These are phyloP conservation scores for Phytophthora palmivora DNA, from an alignment of 352 stramenopile genomes.

Conservation along the genomic window DNA sequence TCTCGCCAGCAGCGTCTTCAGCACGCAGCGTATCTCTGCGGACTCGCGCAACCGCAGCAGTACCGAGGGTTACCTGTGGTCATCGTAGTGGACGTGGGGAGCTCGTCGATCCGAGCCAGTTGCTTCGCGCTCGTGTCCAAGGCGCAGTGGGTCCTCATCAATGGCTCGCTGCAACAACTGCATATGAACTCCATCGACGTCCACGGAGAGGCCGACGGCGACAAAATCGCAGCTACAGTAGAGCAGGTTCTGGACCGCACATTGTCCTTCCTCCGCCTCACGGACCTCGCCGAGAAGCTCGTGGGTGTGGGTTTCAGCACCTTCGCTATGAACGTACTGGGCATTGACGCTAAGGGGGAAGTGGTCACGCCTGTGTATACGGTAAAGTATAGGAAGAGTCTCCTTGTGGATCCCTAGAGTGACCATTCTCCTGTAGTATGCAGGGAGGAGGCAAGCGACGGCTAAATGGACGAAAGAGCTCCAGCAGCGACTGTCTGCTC, in stretches of 20 bases:
- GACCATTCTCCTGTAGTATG: slow-evolving; percentile 51
- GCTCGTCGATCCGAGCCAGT: slow-evolving; percentile 92
- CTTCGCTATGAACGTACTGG: slow-evolving; percentile 95
- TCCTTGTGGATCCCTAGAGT: background rate
- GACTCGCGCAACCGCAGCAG: slow-evolving; percentile 43
- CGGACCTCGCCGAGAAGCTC: slow-evolving; percentile 52
- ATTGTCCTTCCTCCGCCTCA: slow-evolving; percentile 57
- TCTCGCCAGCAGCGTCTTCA: slow-evolving; percentile 33
- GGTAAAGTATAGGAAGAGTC: slow-evolving; percentile 42
- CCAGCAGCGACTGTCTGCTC: slow-evolving; percentile 42
- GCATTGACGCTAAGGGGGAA: slow-evolving; percentile 73
- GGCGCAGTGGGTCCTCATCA: slow-evolving; percentile 66
- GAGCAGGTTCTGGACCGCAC: slow-evolving; percentile 59
- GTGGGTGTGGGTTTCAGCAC: slow-evolving; percentile 91
- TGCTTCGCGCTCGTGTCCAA: slow-evolving; percentile 73
- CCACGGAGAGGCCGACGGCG: slow-evolving; percentile 66
- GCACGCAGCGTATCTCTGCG: slow-evolving; percentile 29
- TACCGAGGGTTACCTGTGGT: slow-evolving; percentile 58
- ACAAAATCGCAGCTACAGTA: slow-evolving; percentile 49
- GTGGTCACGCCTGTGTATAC: slow-evolving; percentile 84
- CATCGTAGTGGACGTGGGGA: slow-evolving; percentile 93
- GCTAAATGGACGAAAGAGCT: slow-evolving; percentile 60
- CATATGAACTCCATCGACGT: slow-evolving; percentile 52
- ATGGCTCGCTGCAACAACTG: slow-evolving; percentile 73
- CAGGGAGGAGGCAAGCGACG: slow-evolving; percentile 55